Percentiles rank a stretch among this genome's conserved stretches.
phyloP scores from a whole-genome alignment of 768 basidiomycete genomes.

The Amanita polypyramis region DNA sequence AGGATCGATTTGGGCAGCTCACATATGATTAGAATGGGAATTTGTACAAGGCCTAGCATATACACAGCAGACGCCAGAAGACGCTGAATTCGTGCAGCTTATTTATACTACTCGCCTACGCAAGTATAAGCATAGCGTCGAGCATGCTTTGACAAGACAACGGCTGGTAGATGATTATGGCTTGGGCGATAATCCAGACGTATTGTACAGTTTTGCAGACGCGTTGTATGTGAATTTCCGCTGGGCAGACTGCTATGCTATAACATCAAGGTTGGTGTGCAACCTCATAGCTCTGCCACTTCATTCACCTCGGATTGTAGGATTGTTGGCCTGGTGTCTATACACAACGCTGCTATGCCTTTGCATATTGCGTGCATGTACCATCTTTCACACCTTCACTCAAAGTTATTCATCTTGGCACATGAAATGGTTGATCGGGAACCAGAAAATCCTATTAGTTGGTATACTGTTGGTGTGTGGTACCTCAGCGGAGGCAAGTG shows the following conservation, averaged over 20 bases:
- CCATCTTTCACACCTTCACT: slow-evolving; percentile 84
- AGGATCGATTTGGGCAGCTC: background rate
- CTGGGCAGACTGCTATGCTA: slow-evolving; percentile 88
- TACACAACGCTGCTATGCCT: slow-evolving; percentile 85
- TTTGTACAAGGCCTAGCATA: slow-evolving; percentile 84
- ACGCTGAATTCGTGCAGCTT: slow-evolving; percentile 84
- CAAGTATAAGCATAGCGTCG: slow-evolving; percentile 78
- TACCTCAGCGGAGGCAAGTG: slow-evolving; percentile 83
- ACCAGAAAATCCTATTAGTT: slow-evolving; percentile 86
- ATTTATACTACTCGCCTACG: slow-evolving; percentile 89
- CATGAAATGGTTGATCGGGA: slow-evolving; percentile 94
- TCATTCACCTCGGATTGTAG: slow-evolving; percentile 26
- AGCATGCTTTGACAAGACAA: slow-evolving; percentile 72
- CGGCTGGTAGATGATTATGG: slow-evolving; percentile 77
- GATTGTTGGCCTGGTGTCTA: slow-evolving; percentile 74
- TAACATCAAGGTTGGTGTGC: slow-evolving; percentile 61
- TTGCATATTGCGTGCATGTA: slow-evolving; percentile 98
- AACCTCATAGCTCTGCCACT: background rate
- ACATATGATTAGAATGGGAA: slow-evolving; percentile 70
- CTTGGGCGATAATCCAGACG: slow-evolving; percentile 86
- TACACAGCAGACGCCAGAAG: slow-evolving; percentile 72
- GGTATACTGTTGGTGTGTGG: slow-evolving; percentile 99
- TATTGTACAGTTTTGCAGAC: slow-evolving; percentile 85
- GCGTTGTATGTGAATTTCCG: slow-evolving; percentile 79
- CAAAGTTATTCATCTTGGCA: slow-evolving; percentile 89